Base-by-base conservation (phyloP, 2,329 filamentous ascomycete genomes). In the Aaosphaeria pasadenensis region DNA sequence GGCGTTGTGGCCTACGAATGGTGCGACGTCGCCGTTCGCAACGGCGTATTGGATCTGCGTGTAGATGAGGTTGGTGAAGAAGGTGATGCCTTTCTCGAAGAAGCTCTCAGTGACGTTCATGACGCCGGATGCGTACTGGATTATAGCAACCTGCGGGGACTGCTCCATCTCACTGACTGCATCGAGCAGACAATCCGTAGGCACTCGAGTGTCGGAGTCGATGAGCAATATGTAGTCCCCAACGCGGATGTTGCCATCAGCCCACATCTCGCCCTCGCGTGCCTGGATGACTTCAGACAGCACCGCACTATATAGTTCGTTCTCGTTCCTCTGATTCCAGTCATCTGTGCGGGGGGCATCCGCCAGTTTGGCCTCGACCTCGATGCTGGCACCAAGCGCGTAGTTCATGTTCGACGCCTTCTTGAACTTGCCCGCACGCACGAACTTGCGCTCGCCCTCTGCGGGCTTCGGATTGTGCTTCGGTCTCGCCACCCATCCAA, bases 131-230 rank as follows among this genome's bases (percentile, higher is more conserved):
- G 80, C 80, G 69, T 86, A 87, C 88, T 91, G 71, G 60, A 91
- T 86, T 74, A 91, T 81, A 45, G 85, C 88, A 43, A 91, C 87
- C 55, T 91, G 83, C 3, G 86, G 87, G 2, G 84, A 88, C 61
- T 86, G 84, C 62, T 91, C 86, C 87, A 91, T 89, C 63, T 92
- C 88, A 43, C 85, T 89, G 42, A 88, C 87, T 39, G 87, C 87
- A 60, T 91, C 88, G 5, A 91, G 77, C 51, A 92, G 76, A 61
- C 88, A 92, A 68, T 91, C 88, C 36, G 78, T 73, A 1, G 88
- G 88, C 6, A 69, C 63, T 47, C 64, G 63, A 9, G 59, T 62
- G 31, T 64, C 62, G 3, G 62, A 63, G 39, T 70, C 65, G n/a
- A 68, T 87, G 50, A 91, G 74, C 31, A 88, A 74, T 50, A 91